phyloP scores from a whole-genome alignment of 2,329 filamentous ascomycete species.

The Diatrype stigma region DNA sequence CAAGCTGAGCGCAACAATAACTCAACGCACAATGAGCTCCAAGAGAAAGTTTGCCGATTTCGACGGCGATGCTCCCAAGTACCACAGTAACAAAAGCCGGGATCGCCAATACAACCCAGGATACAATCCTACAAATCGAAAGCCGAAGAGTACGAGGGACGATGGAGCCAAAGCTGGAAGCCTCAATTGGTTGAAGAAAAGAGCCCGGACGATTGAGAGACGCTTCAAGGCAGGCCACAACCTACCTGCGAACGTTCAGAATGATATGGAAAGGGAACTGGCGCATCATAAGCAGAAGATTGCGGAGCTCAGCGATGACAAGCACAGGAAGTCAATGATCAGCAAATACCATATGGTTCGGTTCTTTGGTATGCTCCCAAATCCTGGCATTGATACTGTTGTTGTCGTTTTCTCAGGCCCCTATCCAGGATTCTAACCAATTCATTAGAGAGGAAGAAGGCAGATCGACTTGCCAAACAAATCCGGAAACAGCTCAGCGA shows the following conservation, averaged over 20 bases:
- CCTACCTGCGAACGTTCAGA: slow-evolving; percentile 63
- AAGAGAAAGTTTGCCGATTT: slow-evolving; percentile 28
- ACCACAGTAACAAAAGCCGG: slow-evolving; percentile 4
- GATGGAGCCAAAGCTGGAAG: slow-evolving; percentile 42
- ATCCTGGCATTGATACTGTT: not conserved
- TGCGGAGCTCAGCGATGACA: slow-evolving; percentile 53
- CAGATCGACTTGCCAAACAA: slow-evolving; percentile 61
- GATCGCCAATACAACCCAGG: slow-evolving; percentile 8
- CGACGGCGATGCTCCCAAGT: slow-evolving; percentile 10
- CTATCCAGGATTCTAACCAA: slow-evolving; percentile 6
- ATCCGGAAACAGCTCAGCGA: slow-evolving; percentile 54
- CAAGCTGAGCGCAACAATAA: not conserved
- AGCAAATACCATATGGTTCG: slow-evolving; percentile 77
- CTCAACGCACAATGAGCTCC: slow-evolving; percentile 15
- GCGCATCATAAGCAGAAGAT: slow-evolving; percentile 63
- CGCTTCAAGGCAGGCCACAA: slow-evolving; percentile 57
- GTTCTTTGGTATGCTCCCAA: slow-evolving; percentile 65
- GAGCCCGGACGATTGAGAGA: slow-evolving; percentile 65
- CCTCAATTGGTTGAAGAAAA: slow-evolving; percentile 64
- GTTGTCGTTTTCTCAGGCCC: slow-evolving; percentile 1
- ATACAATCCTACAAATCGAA: slow-evolving; percentile 23
- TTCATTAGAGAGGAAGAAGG: slow-evolving; percentile 65
- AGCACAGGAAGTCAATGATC: slow-evolving; percentile 66
- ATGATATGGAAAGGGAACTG: slow-evolving; percentile 70
- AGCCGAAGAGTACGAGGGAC: slow-evolving; percentile 31